These are phyloP conservation scores for Chrysanthemum seticuspe DNA, from an alignment of 129 eudicot species.

Conservation along the genomic window DNA sequence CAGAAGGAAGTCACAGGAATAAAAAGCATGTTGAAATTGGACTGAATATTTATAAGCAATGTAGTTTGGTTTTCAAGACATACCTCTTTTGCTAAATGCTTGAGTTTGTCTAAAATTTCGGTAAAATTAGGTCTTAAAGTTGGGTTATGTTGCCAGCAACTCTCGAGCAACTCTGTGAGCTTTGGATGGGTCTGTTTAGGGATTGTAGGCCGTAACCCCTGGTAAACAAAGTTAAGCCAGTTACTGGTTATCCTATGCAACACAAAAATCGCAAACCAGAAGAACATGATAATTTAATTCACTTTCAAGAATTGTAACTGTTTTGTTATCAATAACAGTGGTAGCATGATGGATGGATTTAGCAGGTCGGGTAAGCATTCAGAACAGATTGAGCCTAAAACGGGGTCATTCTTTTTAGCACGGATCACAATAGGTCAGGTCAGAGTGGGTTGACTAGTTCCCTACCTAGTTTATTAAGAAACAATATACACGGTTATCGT, in stretches of 20 bases:
- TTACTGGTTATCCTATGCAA: not conserved
- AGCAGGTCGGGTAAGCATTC: too few species aligned
- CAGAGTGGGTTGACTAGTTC: too few species aligned
- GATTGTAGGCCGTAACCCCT: conserved; percentile 68
- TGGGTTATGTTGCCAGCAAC: conserved; percentile 73
- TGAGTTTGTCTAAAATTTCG: conserved; percentile 45
- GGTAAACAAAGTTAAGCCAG: conserved; percentile 10
- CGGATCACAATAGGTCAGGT: too few species aligned
- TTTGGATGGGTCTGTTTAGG: conserved; percentile 68
- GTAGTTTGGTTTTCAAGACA: not conserved
- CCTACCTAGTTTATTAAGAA: too few species aligned
- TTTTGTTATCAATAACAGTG: not conserved
- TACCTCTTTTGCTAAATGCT: conserved; percentile 63
- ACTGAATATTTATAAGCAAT: too few species aligned
- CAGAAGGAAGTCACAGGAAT: too few species aligned
- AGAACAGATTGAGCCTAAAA: too few species aligned
- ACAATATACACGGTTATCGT: not conserved
- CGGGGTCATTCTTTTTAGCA: too few species aligned
- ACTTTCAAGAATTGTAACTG: not conserved
- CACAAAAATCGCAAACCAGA: not conserved
- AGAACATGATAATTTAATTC: not conserved
- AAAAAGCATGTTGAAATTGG: too few species aligned
- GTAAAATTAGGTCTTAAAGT: conserved; percentile 60
- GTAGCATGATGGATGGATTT: too few species aligned
- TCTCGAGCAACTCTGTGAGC: conserved; percentile 53